Evolutionary conservation across 2,329 filamentous ascomycete species (phyloP).

Genomic region (Juglanconis sp.): DNA sequence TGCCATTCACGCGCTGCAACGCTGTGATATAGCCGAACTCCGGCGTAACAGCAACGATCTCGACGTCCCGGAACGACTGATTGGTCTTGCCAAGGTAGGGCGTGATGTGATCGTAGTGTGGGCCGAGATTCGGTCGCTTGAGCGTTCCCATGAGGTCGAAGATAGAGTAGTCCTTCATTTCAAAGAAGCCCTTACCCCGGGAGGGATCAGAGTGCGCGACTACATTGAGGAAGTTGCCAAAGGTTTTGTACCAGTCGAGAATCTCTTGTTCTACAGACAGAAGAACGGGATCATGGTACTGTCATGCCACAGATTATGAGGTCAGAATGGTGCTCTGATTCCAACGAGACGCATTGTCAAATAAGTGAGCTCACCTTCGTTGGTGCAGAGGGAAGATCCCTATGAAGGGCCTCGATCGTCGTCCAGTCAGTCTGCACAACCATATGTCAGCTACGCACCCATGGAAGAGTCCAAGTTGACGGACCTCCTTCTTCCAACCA

Average conservation of each 20-base stretch:
- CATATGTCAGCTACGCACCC: no score
- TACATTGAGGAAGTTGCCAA: constrained; percentile 1
- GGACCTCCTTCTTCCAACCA: not conserved
- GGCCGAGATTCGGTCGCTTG: not conserved
- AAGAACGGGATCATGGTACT: constrained; percentile 1
- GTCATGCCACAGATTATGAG: no score
- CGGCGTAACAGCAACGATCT: not conserved
- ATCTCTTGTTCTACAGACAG: not conserved
- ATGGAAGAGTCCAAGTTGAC: not conserved
- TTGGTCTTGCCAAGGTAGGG: not conserved
- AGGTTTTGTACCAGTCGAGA: not conserved
- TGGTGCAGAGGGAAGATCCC: not conserved
- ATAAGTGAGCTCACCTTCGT: not conserved
- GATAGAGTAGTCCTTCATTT: constrained; percentile 1
- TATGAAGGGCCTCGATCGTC: not conserved
- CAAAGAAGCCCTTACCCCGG: not conserved
- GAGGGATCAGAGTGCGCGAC: not conserved
- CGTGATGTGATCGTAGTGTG: not conserved
- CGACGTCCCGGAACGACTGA: not conserved
- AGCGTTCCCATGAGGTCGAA: constrained; percentile 3
- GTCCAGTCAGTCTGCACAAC: not conserved
- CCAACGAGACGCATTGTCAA: not conserved
- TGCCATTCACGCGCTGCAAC: not conserved
- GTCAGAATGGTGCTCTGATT: no score
- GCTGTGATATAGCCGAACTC: not conserved